A percentile compares a stretch with the other conserved stretches of the same genome.
phyloP scores from a whole-genome alignment of 371 early-diverging fungal species.

The Zychaea mexicana region DNA sequence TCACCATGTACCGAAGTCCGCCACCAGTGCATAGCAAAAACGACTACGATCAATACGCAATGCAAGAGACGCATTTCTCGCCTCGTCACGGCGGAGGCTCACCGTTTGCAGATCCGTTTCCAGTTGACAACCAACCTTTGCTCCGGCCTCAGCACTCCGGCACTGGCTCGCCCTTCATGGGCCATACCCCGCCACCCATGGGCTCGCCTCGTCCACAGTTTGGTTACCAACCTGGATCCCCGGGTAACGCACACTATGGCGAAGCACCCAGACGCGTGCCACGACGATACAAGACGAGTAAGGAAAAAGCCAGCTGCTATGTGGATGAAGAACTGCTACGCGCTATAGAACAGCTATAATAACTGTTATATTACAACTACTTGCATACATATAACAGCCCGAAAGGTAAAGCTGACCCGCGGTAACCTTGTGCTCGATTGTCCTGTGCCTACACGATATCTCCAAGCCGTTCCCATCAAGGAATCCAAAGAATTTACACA shows the following conservation, averaged over 20 bases:
- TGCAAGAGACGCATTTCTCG: constrained; percentile 44
- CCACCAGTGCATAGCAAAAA: constrained; percentile 17
- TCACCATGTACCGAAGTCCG: constrained; percentile 24
- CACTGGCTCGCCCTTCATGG: neutral
- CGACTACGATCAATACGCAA: constrained; percentile 44
- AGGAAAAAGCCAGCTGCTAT: no score
- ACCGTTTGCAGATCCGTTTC: constrained; percentile 44
- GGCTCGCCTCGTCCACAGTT: constrained; percentile 17
- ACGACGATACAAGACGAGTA: constrained; percentile 67
- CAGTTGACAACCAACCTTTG: constrained; percentile 33
- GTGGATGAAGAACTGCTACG: no score
- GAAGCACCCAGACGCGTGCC: constrained; percentile 58
- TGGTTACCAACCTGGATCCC: constrained; percentile 17
- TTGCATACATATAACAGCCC: constrained; percentile 27
- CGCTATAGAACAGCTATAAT: no score
- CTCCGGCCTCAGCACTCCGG: constrained; percentile 2
- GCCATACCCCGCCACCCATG: constrained; percentile 6
- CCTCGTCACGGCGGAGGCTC: constrained; percentile 36
- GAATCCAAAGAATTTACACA: constrained; percentile 74
- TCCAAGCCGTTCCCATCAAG: constrained; percentile 60
- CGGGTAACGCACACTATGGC: constrained; percentile 39
- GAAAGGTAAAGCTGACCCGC: constrained; percentile 66
- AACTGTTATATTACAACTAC: no score
- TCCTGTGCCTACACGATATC: constrained; percentile 69
- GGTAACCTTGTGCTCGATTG: constrained; percentile 83